phyloP scores from a whole-genome alignment of 768 basidiomycete genomes.

The Tricholoma bakamatsutake region DNA sequence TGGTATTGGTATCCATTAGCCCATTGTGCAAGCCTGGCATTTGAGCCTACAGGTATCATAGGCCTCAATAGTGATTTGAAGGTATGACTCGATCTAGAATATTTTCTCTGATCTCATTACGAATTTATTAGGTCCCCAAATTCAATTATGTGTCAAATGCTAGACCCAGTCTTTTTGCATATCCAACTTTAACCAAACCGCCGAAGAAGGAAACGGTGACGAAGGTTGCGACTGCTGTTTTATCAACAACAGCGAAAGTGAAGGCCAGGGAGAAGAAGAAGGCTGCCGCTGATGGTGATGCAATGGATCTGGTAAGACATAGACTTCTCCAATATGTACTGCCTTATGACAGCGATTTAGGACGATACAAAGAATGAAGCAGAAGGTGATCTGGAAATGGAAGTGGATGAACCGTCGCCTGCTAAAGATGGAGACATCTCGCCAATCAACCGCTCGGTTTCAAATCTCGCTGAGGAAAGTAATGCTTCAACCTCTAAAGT shows the following conservation, averaged over 20 bases:
- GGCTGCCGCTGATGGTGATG: slow-evolving; percentile 73
- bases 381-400: slow-evolving; percentile 74
- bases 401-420: slow-evolving; percentile 42
- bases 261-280: slow-evolving; percentile 93
- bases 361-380: slow-evolving; percentile 52
- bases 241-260: slow-evolving; percentile 97
- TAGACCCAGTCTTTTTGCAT: slow-evolving; percentile 87
- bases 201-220: slow-evolving; percentile 89
- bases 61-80: slow-evolving; percentile 83
- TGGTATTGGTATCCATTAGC: slow-evolving; percentile 99
- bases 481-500: slow-evolving; percentile 32
- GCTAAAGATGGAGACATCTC: slow-evolving; percentile 51
- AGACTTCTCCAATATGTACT: not conserved
- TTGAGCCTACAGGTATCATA: slow-evolving; percentile 94
- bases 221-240: slow-evolving; percentile 90
- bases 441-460: slow-evolving; percentile 48
- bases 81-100: slow-evolving; percentile 31
- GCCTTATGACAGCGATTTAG: slow-evolving; percentile 24
- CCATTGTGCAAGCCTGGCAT: slow-evolving; percentile 87
- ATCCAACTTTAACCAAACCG: slow-evolving; percentile 80
- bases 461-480: slow-evolving; percentile 39
- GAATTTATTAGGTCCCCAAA: slow-evolving; percentile 68
- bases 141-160: slow-evolving; percentile 91
- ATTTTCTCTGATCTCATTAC: slow-evolving; percentile 1
- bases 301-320: slow-evolving; percentile 75